Percentiles rank a stretch among this genome's conserved stretches.
Conservation (phyloP, 1,284 basidiomycete genomes). For the Violaceomyces palustris region DNA sequence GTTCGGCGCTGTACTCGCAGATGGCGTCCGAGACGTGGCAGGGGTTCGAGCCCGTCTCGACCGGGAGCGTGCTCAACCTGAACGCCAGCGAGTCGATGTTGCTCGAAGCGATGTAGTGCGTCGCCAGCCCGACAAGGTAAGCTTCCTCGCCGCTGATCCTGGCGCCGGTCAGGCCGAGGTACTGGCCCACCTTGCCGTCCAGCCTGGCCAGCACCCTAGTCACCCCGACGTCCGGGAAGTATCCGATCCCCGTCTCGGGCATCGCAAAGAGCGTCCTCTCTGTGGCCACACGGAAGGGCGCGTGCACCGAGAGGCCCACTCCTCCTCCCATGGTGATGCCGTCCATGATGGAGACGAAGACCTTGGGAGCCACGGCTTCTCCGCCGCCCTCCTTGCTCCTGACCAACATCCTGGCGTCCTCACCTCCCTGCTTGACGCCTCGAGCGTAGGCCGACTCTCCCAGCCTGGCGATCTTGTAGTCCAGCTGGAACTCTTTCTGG, state of each 20-base stretch:
- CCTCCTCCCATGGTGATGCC: constrained; percentile 80
- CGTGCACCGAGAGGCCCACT: constrained; percentile 81
- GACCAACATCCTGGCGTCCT: constrained; percentile 16
- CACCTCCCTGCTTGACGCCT: constrained; percentile 53
- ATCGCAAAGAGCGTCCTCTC: constrained; percentile 84
- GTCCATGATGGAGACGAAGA: constrained; percentile 76
- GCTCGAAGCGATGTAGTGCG: constrained; percentile 41
- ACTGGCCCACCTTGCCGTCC: constrained; percentile 87
- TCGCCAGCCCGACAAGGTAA: constrained; percentile 46
- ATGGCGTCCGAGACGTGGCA: constrained; percentile 23
- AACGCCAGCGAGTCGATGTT: constrained; percentile 31
- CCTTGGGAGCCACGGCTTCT: constrained; percentile 55
- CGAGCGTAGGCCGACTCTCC: constrained; percentile 54
- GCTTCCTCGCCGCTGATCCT: constrained; percentile 44
- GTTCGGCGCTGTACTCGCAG: constrained; percentile 39
- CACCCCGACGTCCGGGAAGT: constrained; percentile 80
- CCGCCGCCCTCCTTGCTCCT: constrained; percentile 19
- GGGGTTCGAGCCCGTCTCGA: constrained; percentile 23
- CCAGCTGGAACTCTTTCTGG: constrained; percentile 85
- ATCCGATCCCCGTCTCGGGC: constrained; percentile 61
- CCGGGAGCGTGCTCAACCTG: constrained; percentile 31
- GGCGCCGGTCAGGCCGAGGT: constrained; percentile 78
- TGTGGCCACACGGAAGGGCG: constrained; percentile 86
- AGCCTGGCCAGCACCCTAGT: constrained; percentile 82
- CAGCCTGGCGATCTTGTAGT: constrained; percentile 70